Percentiles rank a stretch among this genome's conserved stretches.
Conservation (phyloP, 495 filamentous ascomycete species). For the Aspergillus nanangensis region DNA sequence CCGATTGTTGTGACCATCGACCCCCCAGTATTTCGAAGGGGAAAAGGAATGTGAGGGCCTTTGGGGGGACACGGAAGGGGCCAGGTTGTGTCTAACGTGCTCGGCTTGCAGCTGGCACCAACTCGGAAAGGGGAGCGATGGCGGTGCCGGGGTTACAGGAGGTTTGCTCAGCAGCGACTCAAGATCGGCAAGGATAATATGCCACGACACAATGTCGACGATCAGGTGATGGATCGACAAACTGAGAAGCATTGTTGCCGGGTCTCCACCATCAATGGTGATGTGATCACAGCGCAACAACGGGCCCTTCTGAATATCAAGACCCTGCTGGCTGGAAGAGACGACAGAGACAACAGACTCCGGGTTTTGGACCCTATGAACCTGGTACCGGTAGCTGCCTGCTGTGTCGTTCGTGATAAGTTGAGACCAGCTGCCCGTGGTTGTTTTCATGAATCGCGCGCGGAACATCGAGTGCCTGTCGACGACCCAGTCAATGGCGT, state of each 20-base stretch:
- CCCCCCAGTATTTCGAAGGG: too few species aligned
- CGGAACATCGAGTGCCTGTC: constrained; percentile 58
- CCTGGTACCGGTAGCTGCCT: constrained; percentile 9
- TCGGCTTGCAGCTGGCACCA: too few species aligned
- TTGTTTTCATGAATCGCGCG: constrained; percentile 41
- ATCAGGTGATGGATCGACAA: constrained; percentile 51
- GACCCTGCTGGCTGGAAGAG: neutral
- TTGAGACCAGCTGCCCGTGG: constrained; percentile 23
- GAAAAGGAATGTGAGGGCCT: too few species aligned
- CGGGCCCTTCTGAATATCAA: neutral
- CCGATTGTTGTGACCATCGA: constrained; percentile 22
- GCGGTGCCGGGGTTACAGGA: constrained; percentile 19
- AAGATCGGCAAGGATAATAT: constrained; percentile 49
- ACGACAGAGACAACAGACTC: constrained; percentile 10
- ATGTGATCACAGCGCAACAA: constrained; percentile 30
- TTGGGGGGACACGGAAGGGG: too few species aligned
- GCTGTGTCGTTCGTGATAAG: constrained; percentile 8
- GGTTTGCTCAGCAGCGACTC: constrained; percentile 40
- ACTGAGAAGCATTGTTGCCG: constrained; percentile 41
- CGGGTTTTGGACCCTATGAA: constrained; percentile 7
- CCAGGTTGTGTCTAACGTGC: too few species aligned
- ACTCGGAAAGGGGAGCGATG: too few species aligned
- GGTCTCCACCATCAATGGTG: constrained; percentile 17
- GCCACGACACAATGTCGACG: constrained; percentile 54
- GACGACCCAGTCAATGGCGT: constrained; percentile 47